Percentiles rank a stretch among this genome's conserved stretches.
These are phyloP conservation scores for Fusarium tjaetaba DNA, from an alignment of 2,329 filamentous ascomycete genomes.

Conservation along the genomic window DNA sequence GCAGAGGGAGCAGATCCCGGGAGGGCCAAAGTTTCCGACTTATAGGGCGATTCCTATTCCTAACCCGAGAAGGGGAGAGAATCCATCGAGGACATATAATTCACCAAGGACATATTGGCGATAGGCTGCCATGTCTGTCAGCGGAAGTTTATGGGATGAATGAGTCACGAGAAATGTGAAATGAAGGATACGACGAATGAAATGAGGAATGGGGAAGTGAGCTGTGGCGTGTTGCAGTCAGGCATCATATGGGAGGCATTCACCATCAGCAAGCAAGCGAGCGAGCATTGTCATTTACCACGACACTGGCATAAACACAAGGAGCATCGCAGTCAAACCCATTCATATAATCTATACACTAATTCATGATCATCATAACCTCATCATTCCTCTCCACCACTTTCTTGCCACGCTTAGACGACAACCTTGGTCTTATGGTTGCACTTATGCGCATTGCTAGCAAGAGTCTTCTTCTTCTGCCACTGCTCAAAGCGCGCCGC, in stretches of 20 bases:
- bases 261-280: background rate
- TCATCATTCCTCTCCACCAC: background rate
- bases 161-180: background rate
- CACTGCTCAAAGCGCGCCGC: constrained; percentile 41
- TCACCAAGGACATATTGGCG: constrained; percentile 8
- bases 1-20: constrained; percentile 45
- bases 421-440: constrained; percentile 40
- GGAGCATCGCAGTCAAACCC: background rate
- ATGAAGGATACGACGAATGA: background rate
- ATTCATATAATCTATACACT: constrained; percentile 11
- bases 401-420: constrained; percentile 9
- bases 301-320: background rate
- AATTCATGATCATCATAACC: background rate
- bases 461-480: constrained; percentile 38
- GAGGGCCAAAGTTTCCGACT: constrained; percentile 48
- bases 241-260: background rate
- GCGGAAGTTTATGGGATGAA: fast-evolving
- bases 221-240: background rate
- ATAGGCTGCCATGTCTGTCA: background rate
- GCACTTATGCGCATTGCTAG: constrained; percentile 45
- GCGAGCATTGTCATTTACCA: background rate
- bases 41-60: constrained; percentile 48
- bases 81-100: constrained; percentile 20
- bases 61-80: constrained; percentile 42
- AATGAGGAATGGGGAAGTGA: background rate